Conservation (phyloP, 2,329 filamentous ascomycete species). For the Exophiala sp. region DNA sequence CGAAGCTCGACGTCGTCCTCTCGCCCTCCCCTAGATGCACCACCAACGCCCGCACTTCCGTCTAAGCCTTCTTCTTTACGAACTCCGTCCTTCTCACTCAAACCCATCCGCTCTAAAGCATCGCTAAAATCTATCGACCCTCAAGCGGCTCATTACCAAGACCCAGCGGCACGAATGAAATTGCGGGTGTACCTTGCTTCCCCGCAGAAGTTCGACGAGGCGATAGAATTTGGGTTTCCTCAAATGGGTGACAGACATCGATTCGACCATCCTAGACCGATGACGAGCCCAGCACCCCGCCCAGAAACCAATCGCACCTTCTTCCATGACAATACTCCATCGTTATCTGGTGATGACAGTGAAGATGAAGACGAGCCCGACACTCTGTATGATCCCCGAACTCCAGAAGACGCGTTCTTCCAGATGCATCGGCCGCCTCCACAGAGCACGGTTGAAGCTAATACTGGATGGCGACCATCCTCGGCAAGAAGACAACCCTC, state of each 20-base stretch:
- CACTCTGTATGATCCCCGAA: slow-evolving; percentile 27
- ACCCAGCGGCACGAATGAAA: slow-evolving; percentile 82
- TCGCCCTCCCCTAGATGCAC: slow-evolving; percentile 48
- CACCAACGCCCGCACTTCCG: slow-evolving; percentile 36
- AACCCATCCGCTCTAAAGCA: slow-evolving; percentile 32
- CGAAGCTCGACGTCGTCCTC: slow-evolving; percentile 41
- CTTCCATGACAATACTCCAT: slow-evolving; percentile 47
- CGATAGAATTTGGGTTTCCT: slow-evolving; percentile 88
- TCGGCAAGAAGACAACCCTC: slow-evolving; percentile 30
- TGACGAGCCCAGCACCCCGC: slow-evolving; percentile 38
- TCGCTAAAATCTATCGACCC: slow-evolving; percentile 61
- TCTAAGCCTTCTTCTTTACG: slow-evolving; percentile 29
- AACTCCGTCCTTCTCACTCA: slow-evolving; percentile 36
- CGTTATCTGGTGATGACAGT: slow-evolving; percentile 39
- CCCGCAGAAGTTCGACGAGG: slow-evolving; percentile 92
- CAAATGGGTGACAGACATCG: slow-evolving; percentile 34
- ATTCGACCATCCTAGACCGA: slow-evolving; percentile 19
- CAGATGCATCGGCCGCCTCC: slow-evolving; percentile 17
- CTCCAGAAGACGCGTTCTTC: slow-evolving; percentile 28
- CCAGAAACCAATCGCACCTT: slow-evolving; percentile 51
- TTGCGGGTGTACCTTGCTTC: slow-evolving; percentile 82
- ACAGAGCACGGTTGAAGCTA: slow-evolving; percentile 18
- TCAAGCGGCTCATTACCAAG: slow-evolving; percentile 77
- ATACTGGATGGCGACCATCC: slow-evolving; percentile 9
- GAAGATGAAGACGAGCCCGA: slow-evolving; percentile 23